Conservation (phyloP, 2,329 filamentous ascomycete species). For the Pyrenophora tritici-repentis region DNA sequence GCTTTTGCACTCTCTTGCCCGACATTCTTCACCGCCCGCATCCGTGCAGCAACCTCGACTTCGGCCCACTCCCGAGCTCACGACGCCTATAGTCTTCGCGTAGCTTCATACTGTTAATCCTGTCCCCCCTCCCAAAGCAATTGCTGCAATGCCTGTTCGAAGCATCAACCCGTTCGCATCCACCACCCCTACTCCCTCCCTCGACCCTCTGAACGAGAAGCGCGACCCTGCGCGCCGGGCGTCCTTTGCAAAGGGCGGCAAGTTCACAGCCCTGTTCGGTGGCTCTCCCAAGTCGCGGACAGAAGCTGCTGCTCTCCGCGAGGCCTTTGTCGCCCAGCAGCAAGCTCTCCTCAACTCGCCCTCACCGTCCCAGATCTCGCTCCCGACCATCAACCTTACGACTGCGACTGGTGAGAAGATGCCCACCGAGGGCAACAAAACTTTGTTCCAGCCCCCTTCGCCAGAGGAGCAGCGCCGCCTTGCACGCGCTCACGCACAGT, state of each 20-base stretch:
- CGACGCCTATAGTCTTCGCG: constrained; percentile 2
- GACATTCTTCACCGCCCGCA: constrained; percentile 23
- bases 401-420: constrained; percentile 79
- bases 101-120: constrained; percentile 4
- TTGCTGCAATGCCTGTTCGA: constrained; percentile 64
- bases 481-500: constrained; percentile 83
- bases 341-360: constrained; percentile 66
- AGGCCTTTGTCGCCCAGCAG: constrained; percentile 64
- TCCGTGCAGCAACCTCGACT: constrained; percentile 5
- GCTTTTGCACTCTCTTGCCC: constrained; percentile 14
- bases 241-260: constrained; percentile 64
- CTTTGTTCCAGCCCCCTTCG: constrained; percentile 84
- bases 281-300: constrained; percentile 74
- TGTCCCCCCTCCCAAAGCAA: constrained; percentile 6
- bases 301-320: constrained; percentile 66
- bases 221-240: constrained; percentile 55
- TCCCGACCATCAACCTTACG: constrained; percentile 91
- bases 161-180: constrained; percentile 63
- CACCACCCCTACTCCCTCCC: constrained; percentile 56
- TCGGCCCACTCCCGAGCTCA: constrained; percentile 4
- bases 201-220: constrained; percentile 61
- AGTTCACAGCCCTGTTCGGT: constrained; percentile 81
- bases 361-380: constrained; percentile 70
- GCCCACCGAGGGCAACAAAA: constrained; percentile 70
- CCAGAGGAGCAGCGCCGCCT: constrained; percentile 79